Evolutionary conservation across 805 yeast genomes (phyloP).

Genomic region (Kluyveromyces nonfermentans): DNA sequence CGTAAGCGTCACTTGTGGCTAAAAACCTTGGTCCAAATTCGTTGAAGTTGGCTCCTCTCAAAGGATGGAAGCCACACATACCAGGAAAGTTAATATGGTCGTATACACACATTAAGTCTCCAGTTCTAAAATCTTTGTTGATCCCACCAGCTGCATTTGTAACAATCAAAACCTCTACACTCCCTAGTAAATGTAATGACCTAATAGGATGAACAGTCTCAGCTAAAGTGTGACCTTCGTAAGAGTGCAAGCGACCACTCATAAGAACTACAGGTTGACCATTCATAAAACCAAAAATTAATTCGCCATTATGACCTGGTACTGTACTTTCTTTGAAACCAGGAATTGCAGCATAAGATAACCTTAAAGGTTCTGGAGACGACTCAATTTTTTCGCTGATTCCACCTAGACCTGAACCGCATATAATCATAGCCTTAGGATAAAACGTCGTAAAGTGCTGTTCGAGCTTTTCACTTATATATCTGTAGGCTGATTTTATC

Average conservation of each 20-base stretch:
- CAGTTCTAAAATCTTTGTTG: slow-evolving; percentile 56
- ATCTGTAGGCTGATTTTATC: slow-evolving; percentile 11
- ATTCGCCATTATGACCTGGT: slow-evolving; percentile 79
- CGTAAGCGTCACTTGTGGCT: slow-evolving; percentile 86
- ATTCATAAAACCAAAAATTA: slow-evolving; percentile 68
- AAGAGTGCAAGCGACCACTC: slow-evolving; percentile 89
- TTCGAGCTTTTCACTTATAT: slow-evolving; percentile 8
- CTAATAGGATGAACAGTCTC: slow-evolving; percentile 83
- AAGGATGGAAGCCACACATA: slow-evolving; percentile 76
- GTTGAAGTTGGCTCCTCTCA: slow-evolving; percentile 78
- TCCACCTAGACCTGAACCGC: slow-evolving; percentile 94
- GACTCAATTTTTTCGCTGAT: slow-evolving; percentile 44
- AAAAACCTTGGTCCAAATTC: slow-evolving; percentile 78
- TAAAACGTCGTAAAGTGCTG: slow-evolving; percentile 10
- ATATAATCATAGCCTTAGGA: slow-evolving; percentile 71
- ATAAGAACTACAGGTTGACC: slow-evolving; percentile 78
- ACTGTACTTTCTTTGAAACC: slow-evolving; percentile 78
- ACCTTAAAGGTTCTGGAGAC: slow-evolving; percentile 35
- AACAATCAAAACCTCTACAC: slow-evolving; percentile 51
- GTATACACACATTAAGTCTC: slow-evolving; percentile 82
- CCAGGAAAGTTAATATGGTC: slow-evolving; percentile 94
- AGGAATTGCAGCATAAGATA: slow-evolving; percentile 65
- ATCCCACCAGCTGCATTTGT: slow-evolving; percentile 98
- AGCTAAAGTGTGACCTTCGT: slow-evolving; percentile 81
- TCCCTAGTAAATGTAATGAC: slow-evolving; percentile 53